Percentiles rank a stretch among this genome's conserved stretches.
These are phyloP conservation scores for Globisporangium paroecandrum DNA, from an alignment of 352 stramenopile genomes.

Conservation along the genomic window DNA sequence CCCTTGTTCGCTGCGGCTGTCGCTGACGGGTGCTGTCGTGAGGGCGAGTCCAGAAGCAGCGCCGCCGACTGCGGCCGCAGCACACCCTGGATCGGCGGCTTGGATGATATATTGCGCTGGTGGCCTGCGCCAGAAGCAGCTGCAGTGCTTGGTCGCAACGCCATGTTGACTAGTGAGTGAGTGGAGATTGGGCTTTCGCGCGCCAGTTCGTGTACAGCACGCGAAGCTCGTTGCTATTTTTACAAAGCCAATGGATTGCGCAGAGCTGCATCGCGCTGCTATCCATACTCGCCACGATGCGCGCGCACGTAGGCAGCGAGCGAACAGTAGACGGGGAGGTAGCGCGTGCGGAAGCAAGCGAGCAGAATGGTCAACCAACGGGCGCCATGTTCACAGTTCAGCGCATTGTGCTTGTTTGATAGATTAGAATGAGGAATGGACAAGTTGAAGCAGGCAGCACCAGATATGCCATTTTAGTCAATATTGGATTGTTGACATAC, in stretches of 20 bases:
- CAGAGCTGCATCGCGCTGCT: background rate
- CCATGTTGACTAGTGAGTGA: conserved; percentile 1
- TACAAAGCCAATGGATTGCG: background rate
- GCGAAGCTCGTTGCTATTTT: background rate
- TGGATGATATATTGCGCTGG: conserved; percentile 5
- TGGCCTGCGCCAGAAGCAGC: background rate
- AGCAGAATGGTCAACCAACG: background rate
- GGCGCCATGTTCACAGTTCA: background rate
- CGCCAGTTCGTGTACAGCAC: background rate
- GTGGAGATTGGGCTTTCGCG: background rate
- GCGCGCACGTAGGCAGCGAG: background rate
- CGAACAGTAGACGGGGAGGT: background rate
- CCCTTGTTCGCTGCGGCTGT: conserved; percentile 21
- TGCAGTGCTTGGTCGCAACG: conserved; percentile 9
- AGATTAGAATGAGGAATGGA: background rate
- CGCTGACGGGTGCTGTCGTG: conserved; percentile 2
- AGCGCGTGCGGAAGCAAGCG: background rate
- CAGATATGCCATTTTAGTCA: background rate
- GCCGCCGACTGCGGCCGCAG: conserved; percentile 40
- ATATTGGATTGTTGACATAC: background rate
- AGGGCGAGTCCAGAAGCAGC: conserved; percentile 21
- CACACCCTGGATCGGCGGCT: conserved; percentile 27
- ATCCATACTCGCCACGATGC: background rate
- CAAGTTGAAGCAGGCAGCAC: background rate
- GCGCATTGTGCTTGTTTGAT: background rate